phyloP scores from a whole-genome alignment of 2,329 filamentous ascomycete genomes.

The Colletotrichum caudatum region DNA sequence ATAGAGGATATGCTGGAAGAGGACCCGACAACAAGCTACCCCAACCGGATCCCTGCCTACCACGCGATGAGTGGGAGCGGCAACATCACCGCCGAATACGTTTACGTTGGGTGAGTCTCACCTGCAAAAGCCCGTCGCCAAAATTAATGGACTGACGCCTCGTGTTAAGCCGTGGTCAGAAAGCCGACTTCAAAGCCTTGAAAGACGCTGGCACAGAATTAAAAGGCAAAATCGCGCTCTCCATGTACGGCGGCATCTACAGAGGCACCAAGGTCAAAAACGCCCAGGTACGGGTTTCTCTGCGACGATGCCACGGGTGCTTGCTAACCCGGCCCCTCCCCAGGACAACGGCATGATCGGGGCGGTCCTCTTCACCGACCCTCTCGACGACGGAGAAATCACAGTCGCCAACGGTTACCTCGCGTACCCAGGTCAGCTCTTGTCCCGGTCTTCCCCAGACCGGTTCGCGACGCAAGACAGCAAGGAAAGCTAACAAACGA shows the following conservation, averaged over 20 bases:
- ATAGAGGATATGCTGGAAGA: conserved; percentile 36
- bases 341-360: conserved; percentile 33
- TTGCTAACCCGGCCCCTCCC: not conserved
- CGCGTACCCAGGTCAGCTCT: conserved; percentile 19
- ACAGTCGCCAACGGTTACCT: conserved; percentile 30
- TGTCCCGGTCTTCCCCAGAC: too few species aligned
- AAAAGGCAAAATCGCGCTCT: conserved; percentile 24
- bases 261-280: conserved; percentile 31
- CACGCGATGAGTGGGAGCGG: conserved; percentile 35
- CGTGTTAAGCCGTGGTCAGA: conserved; percentile 11
- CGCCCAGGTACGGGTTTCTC: conserved; percentile 1
- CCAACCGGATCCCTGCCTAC: conserved; percentile 31
- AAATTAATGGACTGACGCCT: too few species aligned
- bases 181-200: conserved; percentile 17
- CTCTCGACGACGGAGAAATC: conserved; percentile 31
- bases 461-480: not conserved
- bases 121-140: not conserved
- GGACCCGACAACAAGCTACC: conserved; percentile 33
- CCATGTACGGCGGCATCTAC: conserved; percentile 31
- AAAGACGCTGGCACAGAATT: conserved; percentile 28
- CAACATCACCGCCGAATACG: conserved; percentile 29
- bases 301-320: not conserved
- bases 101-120: conserved; percentile 22
- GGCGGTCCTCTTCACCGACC: conserved; percentile 27
- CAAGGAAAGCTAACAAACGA: not conserved